Base-by-base conservation (phyloP, 2,329 filamentous ascomycete species). In the Colletotrichum horii region DNA sequence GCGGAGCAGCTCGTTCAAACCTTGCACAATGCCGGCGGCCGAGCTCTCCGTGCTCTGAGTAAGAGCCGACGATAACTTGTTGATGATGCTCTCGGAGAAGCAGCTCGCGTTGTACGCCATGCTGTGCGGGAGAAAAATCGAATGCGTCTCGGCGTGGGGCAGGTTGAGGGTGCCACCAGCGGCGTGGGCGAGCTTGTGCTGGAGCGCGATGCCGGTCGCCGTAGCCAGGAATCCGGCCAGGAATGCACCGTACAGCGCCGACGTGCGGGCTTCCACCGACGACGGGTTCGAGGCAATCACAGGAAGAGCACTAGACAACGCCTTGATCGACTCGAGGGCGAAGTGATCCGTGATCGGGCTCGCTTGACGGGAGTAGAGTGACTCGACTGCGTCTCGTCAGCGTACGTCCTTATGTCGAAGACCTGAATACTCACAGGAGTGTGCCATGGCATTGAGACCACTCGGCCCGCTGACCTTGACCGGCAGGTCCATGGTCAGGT, bases 231-330 rank as follows among this genome's bases (percentile, higher is more conserved):
- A 52, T 4, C 75, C 75, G 22, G 73, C 75, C 4, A 77, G 68
- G 24, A 77, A 77, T 4, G 73, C 75, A 30, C 75, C 75, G 68
- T 77, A 77, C 38, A 77, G 73, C 16, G 72, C 75, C 38, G 67
- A 60, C 5, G 75, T 68, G 24, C 91, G 87, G 4, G 91, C 90
- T 6, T 84, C 81, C 43, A 80, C 76, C 8, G 85, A 87, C 3
- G 83, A 79, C 0, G 88, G 85, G 66, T 90, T 83, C 28, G 85
- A 79, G 15, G 89, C 83, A 28, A 93, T 86, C 64, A 83, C 83
- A 0, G 91, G 91, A 2, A 93, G 87, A 2, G 91, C 84, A 3
- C 34, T 12, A 11, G 75, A 77, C 6, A 77, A 22, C 4, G 75
- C 75, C 56, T 43, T 77, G 73, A 77, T 77, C 28, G 75, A 77